Conservation (phyloP, 805 yeast genomes). For the Ogataea philodendri region DNA sequence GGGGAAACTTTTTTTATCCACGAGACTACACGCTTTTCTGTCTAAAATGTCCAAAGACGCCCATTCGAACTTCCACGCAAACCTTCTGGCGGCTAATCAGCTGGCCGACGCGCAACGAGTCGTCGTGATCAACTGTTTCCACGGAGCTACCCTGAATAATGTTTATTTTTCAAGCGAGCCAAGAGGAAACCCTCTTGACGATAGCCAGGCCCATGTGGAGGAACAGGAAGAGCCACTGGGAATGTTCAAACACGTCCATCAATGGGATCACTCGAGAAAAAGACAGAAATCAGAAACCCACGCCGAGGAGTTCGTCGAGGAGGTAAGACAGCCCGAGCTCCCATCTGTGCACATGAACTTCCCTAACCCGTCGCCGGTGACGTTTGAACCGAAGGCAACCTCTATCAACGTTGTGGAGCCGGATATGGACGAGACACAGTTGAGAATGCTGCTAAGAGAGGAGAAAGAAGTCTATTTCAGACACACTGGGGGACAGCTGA, state of each 20-base stretch:
- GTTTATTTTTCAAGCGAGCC: slow-evolving; percentile 5
- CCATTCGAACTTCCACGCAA: neutral
- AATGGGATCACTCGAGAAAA: neutral
- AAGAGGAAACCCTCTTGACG: slow-evolving; percentile 1
- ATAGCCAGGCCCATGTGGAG: neutral
- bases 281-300: slow-evolving; percentile 1
- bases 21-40: too few species aligned
- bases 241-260: neutral
- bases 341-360: too few species aligned
- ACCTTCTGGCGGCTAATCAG: too few species aligned
- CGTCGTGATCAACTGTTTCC: slow-evolving; percentile 10
- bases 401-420: too few species aligned
- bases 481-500: neutral
- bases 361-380: too few species aligned
- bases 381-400: too few species aligned
- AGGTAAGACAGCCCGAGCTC: too few species aligned
- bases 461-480: slow-evolving; percentile 6
- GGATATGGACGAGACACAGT: slow-evolving; percentile 2
- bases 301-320: too few species aligned
- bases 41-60: neutral
- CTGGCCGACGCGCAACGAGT: too few species aligned
- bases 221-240: neutral
- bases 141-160: slow-evolving; percentile 9
- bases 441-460: slow-evolving; percentile 2
- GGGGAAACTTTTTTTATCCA: too few species aligned